Base-by-base conservation (phyloP, 2,329 filamentous ascomycete species). In the Blastomyces emzantsi region DNA sequence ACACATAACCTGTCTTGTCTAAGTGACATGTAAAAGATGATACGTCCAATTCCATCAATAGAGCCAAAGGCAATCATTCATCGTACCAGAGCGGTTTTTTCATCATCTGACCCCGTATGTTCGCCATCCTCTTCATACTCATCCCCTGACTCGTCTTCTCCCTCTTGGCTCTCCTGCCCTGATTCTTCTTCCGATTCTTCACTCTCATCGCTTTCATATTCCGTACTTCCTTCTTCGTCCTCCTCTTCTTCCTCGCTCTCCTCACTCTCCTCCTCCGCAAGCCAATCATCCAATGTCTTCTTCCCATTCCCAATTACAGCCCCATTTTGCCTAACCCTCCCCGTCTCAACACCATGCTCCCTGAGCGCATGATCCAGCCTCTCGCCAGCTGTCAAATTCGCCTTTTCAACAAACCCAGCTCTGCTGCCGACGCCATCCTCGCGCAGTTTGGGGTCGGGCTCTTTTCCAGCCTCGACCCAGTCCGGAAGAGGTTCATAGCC, bases 211-310 rank as follows among this genome's bases (percentile, higher is more conserved):
- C 76, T 72, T 17, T 72, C 72, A n/a, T 74, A 71, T 3, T 69
- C 70, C 22, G 66, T 66, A 15, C 67, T 80, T 0, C 78, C 79
- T 0, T 78, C 77, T 1, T 71, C 71, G 60, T 77, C 77, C 3
- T 80, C 81, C 0, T 82, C 80, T 0, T 80, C 80, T 41, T 78
- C 76, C 0, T 82, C 79, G 0, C 82, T 82, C 0, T 81, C 81
- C n/a, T 81, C 82, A 36, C 80, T 81, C 19, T 86, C 84, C 54
- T 85, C 86, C 71, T 91, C 89, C 4, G 88, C 91, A 63, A 97
- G 80, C 92, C 94, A 97, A 73, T 96, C 91, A 78, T 97, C 92
- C 66, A 99, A 78, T 25, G 88, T 90, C 82, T 96, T 96, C 51
- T 85, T 85, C 61, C 86, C 86, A 19, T 71, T 65, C 17, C 67